Evolutionary conservation across 257 asterid genomes (phyloP), one percentile per base, ranked within the genome.

Genomic region (Echites panduratus): DNA sequence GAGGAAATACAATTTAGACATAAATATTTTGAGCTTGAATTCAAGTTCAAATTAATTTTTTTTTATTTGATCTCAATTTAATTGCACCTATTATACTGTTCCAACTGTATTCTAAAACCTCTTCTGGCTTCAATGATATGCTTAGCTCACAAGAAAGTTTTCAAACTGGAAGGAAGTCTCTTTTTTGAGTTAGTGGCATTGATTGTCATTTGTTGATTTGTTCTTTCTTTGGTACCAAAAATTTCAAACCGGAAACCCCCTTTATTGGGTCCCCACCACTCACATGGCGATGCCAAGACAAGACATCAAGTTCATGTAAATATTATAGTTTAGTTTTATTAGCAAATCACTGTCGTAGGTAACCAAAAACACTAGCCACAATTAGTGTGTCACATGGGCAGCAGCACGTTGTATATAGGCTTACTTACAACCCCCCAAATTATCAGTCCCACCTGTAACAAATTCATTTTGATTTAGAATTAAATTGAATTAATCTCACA

Each of bases 311-410:
- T 4, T 40, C 4, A 0, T n/a, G 35, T 40, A 4, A 8, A 14
- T 49, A 48, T 38, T 52, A 24, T 54, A 9, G n/a, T 0, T 43
- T 58, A 35, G 29, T 32, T 32, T 32, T 1, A 44, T 59, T 16
- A n/a, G 22, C 44, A 40, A 57, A 43, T 59, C 58, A 17, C 35
- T 19, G 24, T 32, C 38, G 38, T 32, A 1, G 26, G 20, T n/a
- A 44, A 27, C 35, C 14, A 17, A 50, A 53, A 9, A 71, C 20
- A 24, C 5, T 24, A 38, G n/a, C n/a, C 43, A n/a, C 67, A 44
- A 27, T 61, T 45, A 43, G 43, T 22, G 69, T 72, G 47, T 72
- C 49, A 48, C 61, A 20, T 59, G 48, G 58, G 45, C n/a, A n/a
- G n/a, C n/a, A n/a, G n/a, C n/a, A n/a, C n/a, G n/a, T n/a, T n/a